Evolutionary conservation across 2,329 filamentous ascomycete genomes (phyloP).

Genomic region (Aspergillus tanneri): DNA sequence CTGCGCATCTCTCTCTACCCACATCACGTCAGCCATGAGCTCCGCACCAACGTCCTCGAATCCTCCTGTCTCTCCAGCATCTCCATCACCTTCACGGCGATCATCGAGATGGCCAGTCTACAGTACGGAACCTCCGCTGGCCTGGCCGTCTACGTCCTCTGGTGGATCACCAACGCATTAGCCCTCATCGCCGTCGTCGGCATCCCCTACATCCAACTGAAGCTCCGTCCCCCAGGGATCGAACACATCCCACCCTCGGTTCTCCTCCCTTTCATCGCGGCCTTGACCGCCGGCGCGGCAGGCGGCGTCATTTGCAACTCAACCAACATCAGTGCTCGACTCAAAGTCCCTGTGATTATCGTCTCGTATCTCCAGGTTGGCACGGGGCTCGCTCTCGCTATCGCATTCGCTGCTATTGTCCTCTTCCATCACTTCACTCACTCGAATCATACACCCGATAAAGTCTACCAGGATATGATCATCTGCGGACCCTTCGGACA

Average conservation of each 20-base stretch:
- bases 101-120: slow-evolving; percentile 52
- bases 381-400: slow-evolving; percentile 33
- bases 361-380: slow-evolving; percentile 44
- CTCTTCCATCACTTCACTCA: slow-evolving; percentile 33
- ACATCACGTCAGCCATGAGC: slow-evolving; percentile 28
- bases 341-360: slow-evolving; percentile 42
- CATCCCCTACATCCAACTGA: slow-evolving; percentile 39
- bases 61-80: slow-evolving; percentile 42
- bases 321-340: slow-evolving; percentile 24
- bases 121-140: slow-evolving; percentile 25
- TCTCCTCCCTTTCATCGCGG: slow-evolving; percentile 42
- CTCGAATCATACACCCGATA: slow-evolving; percentile 19
- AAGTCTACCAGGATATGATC: slow-evolving; percentile 43
- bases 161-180: slow-evolving; percentile 42
- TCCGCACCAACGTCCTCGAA: slow-evolving; percentile 35
- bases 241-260: slow-evolving; percentile 35
- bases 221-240: slow-evolving; percentile 38
- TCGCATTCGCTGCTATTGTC: slow-evolving; percentile 36
- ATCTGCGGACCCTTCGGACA: slow-evolving; percentile 44
- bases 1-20: slow-evolving; percentile 35
- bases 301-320: slow-evolving; percentile 38
- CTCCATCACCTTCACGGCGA: slow-evolving; percentile 37
- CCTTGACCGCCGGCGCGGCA: slow-evolving; percentile 42
- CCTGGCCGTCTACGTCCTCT: slow-evolving; percentile 38
- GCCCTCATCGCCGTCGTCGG: slow-evolving; percentile 33